Evolutionary conservation across 164 flowering plant genomes (phyloP), one percentile per base, ranked within the genome.

Genomic region (Nymphaea thermarum): DNA sequence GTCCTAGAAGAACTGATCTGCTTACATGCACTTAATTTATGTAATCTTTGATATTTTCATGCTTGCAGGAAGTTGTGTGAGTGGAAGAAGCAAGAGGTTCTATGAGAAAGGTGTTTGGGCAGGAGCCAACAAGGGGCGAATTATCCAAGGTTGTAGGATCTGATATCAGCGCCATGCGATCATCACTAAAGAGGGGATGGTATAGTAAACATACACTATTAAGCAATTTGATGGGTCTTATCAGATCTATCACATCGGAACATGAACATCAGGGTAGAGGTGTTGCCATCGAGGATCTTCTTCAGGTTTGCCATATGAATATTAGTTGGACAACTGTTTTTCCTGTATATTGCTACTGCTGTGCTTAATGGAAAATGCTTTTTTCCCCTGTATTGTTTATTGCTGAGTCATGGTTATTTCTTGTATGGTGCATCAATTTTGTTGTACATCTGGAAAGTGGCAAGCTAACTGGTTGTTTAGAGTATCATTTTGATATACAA

Each of bases 101-200:
- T 4, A 17, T 62, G 64, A 17, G n/a, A 41, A 41, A 62, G 12
- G 64, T 17, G 12, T 62, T 62, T 62, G 64, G 64, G 17, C 0
- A 25, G 7, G 64, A 62, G 7, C 64, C 64, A 17, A 62, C 64
- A 62, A 62, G 11, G 64, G n/a, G 42, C n/a, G 64, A 62, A 62
- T 62, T 62, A 62, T 17, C 64, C 25, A 62, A 41, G 4, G 42
- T 17, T 17, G n/a, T 41, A 17, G 41, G 41, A 62, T 17, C 42
- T 62, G 64, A 62, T 62, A 8, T 17, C 8, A 62, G 3, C 10
- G 17, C 5, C 7, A 7, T 62, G 7, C 25, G n/a, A 17, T 62
- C 64, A 17, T 41, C 16, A 10, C 7, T 62, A 62, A 62, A 17
- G 42, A 8, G 10, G n/a, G 64, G 64, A 62, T 62, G 42, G 64